Base-by-base conservation (phyloP, 2,329 filamentous ascomycete genomes). In the Scedosporium aurantiacum region DNA sequence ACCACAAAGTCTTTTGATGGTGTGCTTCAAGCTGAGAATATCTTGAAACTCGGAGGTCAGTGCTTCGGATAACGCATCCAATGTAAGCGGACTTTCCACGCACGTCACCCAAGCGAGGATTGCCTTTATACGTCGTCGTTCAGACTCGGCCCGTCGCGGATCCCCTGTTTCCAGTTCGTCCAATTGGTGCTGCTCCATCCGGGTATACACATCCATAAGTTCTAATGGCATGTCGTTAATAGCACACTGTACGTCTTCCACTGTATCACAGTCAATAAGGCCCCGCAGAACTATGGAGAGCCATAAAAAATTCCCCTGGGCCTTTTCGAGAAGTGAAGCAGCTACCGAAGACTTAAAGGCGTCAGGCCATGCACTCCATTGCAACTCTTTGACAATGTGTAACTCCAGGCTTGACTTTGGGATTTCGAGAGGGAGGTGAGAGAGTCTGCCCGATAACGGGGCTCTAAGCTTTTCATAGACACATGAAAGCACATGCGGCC, bases 271-370 rank as follows among this genome's bases (percentile, higher is more conserved):
- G 28, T 50, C 23, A 2, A 28, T 27, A 12, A 60, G 41, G 27
- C 27, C 37, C 25, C 10, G 52, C 21, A 60, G 16, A n/a, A 60
- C 41, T 21, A 60, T 18, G 5, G 37, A 50, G 12, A 60, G 58
- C 58, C 58, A 60, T 23, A 60, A 41, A 50, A 23, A 60, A 40
- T 32, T 60, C n/a, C 41, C 58, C 25, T 50, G 37, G n/a, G 16
- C 21, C 41, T 60, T 47, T 27, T 50, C 18, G 21, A 60, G 21
- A 16, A 60, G 27, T 12, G 18, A n/a, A 47, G 16, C 18, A n/a
- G 40, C 52, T n/a, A 47, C n/a, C 16, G 14, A n/a, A 47, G 43
- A n/a, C 43, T n/a, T 47, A 5, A 47, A 21, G 5, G 16, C 43
- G 5, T 47, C 16, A 21, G 43, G 43, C 43, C 43, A 47, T 21